Percentiles rank a stretch among this genome's conserved stretches.
These are phyloP conservation scores for Phytophthora tubulina DNA, from an alignment of 352 stramenopile species.

Conservation along the genomic window DNA sequence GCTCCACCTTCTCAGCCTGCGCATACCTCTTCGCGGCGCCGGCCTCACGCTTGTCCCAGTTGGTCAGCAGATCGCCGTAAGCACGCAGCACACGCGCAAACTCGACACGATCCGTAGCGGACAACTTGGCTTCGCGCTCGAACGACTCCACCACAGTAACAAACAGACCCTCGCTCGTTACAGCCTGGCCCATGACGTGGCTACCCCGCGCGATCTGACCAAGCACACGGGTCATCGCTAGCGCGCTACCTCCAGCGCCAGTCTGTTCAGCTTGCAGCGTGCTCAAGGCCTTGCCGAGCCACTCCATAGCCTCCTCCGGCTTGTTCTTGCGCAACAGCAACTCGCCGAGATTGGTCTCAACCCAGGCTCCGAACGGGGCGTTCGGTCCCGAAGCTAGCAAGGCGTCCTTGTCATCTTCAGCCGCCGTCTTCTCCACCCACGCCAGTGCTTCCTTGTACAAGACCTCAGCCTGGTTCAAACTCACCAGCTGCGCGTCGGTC, in stretches of 20 bases:
- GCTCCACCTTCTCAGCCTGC: slow-evolving; percentile 51
- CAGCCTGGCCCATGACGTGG: slow-evolving; percentile 68
- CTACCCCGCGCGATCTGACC: slow-evolving; percentile 74
- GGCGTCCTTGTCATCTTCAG: slow-evolving; percentile 57
- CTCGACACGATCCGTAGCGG: slow-evolving; percentile 66
- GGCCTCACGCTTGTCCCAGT: slow-evolving; percentile 68
- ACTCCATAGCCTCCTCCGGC: slow-evolving; percentile 73
- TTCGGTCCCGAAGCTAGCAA: slow-evolving; percentile 61
- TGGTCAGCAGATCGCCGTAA: slow-evolving; percentile 62
- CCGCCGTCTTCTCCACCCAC: slow-evolving; percentile 64
- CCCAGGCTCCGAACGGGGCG: slow-evolving; percentile 69
- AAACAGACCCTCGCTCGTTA: slow-evolving; percentile 79
- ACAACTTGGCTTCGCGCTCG: slow-evolving; percentile 66
- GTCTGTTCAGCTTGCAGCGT: slow-evolving; percentile 65
- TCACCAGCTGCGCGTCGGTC: slow-evolving; percentile 52
- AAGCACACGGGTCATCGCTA: slow-evolving; percentile 73
- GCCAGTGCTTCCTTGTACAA: slow-evolving; percentile 74
- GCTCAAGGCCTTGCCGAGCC: slow-evolving; percentile 71
- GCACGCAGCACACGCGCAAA: slow-evolving; percentile 70
- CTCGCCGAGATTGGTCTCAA: slow-evolving; percentile 78
- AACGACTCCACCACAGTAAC: slow-evolving; percentile 76
- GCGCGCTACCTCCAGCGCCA: slow-evolving; percentile 53
- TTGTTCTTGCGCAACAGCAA: slow-evolving; percentile 67
- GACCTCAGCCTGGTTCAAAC: slow-evolving; percentile 72
- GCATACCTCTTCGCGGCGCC: slow-evolving; percentile 52